Conservation (phyloP, 2,329 filamentous ascomycete genomes). For the Fusarium citri region DNA sequence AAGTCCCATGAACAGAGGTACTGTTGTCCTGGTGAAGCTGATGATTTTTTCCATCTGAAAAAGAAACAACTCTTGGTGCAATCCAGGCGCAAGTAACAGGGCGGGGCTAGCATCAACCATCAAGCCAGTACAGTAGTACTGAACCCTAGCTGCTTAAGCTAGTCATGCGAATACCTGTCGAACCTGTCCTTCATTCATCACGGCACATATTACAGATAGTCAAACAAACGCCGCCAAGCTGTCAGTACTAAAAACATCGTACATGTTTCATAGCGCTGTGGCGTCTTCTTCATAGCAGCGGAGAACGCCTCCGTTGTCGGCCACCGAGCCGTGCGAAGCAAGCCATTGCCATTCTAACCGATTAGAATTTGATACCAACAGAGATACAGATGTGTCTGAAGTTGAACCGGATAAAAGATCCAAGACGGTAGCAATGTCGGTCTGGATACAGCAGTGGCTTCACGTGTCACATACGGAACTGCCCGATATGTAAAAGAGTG, state of each 20-base stretch:
- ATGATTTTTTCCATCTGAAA: neutral
- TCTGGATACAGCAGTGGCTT: constrained; percentile 10
- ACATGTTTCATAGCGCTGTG: constrained; percentile 2
- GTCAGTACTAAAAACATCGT: constrained; percentile 2
- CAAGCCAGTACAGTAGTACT: constrained; percentile 1
- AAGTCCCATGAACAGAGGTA: neutral
- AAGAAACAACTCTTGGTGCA: constrained; percentile 4
- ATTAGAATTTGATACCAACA: constrained; percentile 27
- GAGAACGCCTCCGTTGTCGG: constrained; percentile 27
- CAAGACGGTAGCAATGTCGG: neutral
- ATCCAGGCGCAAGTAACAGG: constrained; percentile 32
- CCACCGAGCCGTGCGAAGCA: constrained; percentile 28
- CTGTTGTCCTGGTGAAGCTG: neutral
- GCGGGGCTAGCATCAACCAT: constrained; percentile 16
- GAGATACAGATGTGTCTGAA: constrained; percentile 20
- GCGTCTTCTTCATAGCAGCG: constrained; percentile 21
- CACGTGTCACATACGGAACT: constrained; percentile 28
- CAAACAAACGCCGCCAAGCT: constrained; percentile 4
- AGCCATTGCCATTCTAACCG: neutral
- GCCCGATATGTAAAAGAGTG: constrained; percentile 25
- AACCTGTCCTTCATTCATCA: neutral
- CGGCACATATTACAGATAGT: neutral
- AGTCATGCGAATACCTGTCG: constrained; percentile 14
- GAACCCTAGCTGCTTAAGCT: neutral
- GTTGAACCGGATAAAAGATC: constrained; percentile 14